A percentile compares a stretch with the other conserved stretches of the same genome.
phyloP scores from a whole-genome alignment of 192 early-diverging fungal species.

The Entophlyctis luteolus region DNA sequence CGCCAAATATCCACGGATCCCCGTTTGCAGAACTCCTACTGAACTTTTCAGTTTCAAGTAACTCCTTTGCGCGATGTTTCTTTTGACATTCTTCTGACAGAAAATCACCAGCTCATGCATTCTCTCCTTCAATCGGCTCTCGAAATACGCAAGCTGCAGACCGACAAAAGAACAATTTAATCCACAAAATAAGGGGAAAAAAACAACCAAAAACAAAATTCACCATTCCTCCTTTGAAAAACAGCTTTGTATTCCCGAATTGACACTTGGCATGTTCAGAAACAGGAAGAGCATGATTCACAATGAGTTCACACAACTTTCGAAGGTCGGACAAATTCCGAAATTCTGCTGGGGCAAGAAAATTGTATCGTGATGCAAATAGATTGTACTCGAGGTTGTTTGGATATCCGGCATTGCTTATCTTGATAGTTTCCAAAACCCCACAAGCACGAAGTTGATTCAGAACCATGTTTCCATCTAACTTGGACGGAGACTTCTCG shows the following conservation, averaged over 20 bases:
- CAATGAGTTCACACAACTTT: constrained; percentile 29
- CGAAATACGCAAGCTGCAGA: constrained; percentile 71
- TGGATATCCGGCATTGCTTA: constrained; percentile 85
- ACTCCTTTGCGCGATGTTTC: constrained; percentile 50
- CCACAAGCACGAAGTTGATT: constrained; percentile 85
- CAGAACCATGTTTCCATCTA: constrained; percentile 86
- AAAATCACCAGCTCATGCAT: constrained; percentile 72
- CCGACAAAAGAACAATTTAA: too few relatives aligned
- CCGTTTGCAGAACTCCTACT: constrained; percentile 58
- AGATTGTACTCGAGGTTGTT: constrained; percentile 74
- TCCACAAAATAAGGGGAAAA: too few relatives aligned
- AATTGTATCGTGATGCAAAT: constrained; percentile 67
- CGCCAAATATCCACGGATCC: constrained; percentile 2
- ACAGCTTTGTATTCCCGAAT: constrained; percentile 91
- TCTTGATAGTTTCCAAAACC: constrained; percentile 89
- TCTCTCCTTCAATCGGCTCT: constrained; percentile 83
- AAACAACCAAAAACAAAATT: neutral
- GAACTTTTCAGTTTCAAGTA: constrained; percentile 45
- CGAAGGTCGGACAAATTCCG: neutral
- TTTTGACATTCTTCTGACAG: constrained; percentile 82
- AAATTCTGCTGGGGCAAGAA: constrained; percentile 13
- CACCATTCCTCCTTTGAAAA: constrained; percentile 93
- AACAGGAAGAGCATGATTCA: constrained; percentile 64
- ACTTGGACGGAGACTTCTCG: constrained; percentile 75
- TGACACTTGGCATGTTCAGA: constrained; percentile 80